Evolutionary conservation across 2,329 filamentous ascomycete genomes (phyloP), one percentile per base, ranked within the genome.

Genomic region (Colletotrichum sp.): DNA sequence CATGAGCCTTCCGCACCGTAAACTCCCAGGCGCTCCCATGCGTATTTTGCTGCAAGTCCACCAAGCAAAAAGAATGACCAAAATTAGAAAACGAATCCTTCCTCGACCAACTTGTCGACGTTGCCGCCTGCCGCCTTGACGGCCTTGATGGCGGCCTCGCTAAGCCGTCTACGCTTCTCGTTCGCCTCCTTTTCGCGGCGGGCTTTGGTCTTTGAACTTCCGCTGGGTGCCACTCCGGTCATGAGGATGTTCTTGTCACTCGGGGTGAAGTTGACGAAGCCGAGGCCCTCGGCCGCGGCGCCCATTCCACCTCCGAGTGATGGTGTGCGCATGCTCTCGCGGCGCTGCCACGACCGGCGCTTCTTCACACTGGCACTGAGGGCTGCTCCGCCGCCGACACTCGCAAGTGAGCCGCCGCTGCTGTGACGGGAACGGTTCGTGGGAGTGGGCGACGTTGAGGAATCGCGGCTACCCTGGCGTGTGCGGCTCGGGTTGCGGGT

Each of bases 201-300:
- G n/a, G 95, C 95, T 83, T 98, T 98, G 11, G 97, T 99, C 90
- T 99, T 99, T 79, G 92, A 95, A 79, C 93, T 96, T 12, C 97
- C 97, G 78, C 94, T 96, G 1, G 96, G 96, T 62, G 97, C 97
- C 15, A 99, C 97, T 7, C 96, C 96, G 9, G 92, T 95, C 84
- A 99, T 91, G 59, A 99, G 93, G 82, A 94, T 92, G 16, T 90
- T 88, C 80, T 93, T 93, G 84, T 99, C 96, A 66, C 90, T 88
- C 1, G 95, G 93, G 1, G 96, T 98, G 85, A 95, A 98, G 84
- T 99, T 99, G 78, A 98, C 95, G 82, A 99, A 99, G 13, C 91
- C 90, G 11, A 91, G 86, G 4, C 81, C 81, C 5, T 82, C 81
- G 12, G 78, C 69, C 4, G 83, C 80, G 8, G 83, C 79, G 62